Evolutionary conservation across 805 yeast genomes (phyloP).

Genomic region (Starmerella etchellsii): DNA sequence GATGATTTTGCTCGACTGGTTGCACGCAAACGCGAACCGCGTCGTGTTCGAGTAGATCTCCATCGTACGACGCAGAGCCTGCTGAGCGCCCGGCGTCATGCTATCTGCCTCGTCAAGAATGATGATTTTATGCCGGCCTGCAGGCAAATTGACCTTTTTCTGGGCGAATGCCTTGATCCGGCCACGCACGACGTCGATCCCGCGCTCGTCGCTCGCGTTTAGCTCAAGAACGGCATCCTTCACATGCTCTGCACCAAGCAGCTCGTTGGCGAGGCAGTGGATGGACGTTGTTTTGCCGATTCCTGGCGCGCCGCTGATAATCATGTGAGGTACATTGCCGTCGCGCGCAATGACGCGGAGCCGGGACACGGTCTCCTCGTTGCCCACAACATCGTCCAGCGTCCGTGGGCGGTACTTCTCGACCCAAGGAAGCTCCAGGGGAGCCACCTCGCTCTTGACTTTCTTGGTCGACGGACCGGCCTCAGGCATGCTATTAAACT

Average conservation of each 20-base stretch:
- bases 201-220: slow-evolving; percentile 95
- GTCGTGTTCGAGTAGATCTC: slow-evolving; percentile 91
- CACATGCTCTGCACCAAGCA: slow-evolving; percentile 53
- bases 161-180: slow-evolving; percentile 94
- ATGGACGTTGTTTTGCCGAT: slow-evolving; percentile 94
- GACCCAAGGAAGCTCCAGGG: slow-evolving; percentile 41
- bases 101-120: slow-evolving; percentile 93
- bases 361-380: slow-evolving; percentile 76
- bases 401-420: slow-evolving; percentile 83
- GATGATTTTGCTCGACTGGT: slow-evolving; percentile 84
- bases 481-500: slow-evolving; percentile 9
- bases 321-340: slow-evolving; percentile 95
- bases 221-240: slow-evolving; percentile 79
- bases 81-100: slow-evolving; percentile 95
- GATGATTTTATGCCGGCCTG: slow-evolving; percentile 83
- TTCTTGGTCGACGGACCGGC: slow-evolving; percentile 18
- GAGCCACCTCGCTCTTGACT: slow-evolving; percentile 1
- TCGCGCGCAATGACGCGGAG: slow-evolving; percentile 72
- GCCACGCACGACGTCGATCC: slow-evolving; percentile 90
- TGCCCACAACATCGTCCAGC: slow-evolving; percentile 82
- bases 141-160: slow-evolving; percentile 74
- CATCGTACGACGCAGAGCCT: slow-evolving; percentile 88
- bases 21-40: slow-evolving; percentile 97
- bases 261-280: slow-evolving; percentile 74
- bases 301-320: slow-evolving; percentile 88